Base-by-base conservation (phyloP, 108 stramenopile species). In the Bacterosira constricta region DNA sequence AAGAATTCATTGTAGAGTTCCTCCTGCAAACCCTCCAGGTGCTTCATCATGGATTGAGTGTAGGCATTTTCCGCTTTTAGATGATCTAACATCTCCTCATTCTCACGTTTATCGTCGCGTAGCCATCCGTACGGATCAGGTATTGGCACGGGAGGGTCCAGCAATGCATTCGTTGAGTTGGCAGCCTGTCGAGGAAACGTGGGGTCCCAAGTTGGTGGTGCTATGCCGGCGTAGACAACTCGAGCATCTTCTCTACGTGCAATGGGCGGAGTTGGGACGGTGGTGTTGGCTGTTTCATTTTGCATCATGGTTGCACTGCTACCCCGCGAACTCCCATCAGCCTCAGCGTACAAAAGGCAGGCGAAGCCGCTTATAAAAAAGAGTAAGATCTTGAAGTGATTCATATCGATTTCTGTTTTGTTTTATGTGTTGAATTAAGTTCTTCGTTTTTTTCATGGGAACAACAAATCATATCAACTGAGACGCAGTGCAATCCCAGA, bases 81-180 rank as follows among this genome's bases (percentile, higher is more conserved):
- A 63, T 93, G 90, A 15, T 66, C 66, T 36, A 96, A 47, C 3
- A 97, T 74, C 50, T 90, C 86, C 36, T 69, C 53, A 26, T 87
- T 81, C 15, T 75, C 76, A n/a, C 96, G 84, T n/a, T 70, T 70
- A 53, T 93, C 91, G 72, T 94, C 90, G 8, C 96, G 84, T 58
- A 97, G 82, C 96, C 96, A 97, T 29, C 89, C 94, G 78, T 92
- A 93, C 8, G 89, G 89, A 84, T 97, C 91, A 7, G 77, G 57
- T 34, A 91, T 63, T 13, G 82, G 44, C 25, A 63, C 46, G 3
- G 90, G 90, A 30, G 95, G 95, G 61, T 85, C 80, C 67, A 96
- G 62, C 25, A 92, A 77, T 21, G 52, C 25, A 52, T 91, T 35
- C n/a, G 45, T 20, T 8, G 66, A 68, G 53, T 67, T 56, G 35